phyloP scores from a whole-genome alignment of 495 filamentous ascomycete genomes.

The Pyronema domesticum region DNA sequence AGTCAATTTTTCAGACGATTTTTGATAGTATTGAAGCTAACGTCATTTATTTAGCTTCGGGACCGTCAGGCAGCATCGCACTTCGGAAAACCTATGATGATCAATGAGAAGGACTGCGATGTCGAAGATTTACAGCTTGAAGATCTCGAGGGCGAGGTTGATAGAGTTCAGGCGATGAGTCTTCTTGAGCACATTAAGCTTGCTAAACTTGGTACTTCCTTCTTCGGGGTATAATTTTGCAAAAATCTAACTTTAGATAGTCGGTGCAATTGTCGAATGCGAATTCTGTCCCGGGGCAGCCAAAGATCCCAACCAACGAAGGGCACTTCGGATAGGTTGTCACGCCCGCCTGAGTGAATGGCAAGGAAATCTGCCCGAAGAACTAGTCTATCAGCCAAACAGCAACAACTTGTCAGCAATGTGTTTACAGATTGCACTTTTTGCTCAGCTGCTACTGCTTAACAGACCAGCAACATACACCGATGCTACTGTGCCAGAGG shows the following conservation, averaged over 20 bases:
- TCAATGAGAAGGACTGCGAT: conserved; percentile 11
- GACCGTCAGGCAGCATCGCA: conserved; percentile 8
- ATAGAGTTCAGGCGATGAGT: conserved; percentile 4
- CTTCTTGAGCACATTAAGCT: conserved; percentile 5
- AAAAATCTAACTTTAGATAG: conserved; percentile 1
- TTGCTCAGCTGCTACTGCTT: conserved; percentile 4
- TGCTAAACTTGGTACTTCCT: conserved; percentile 4
- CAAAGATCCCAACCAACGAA: not conserved
- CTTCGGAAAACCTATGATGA: conserved; percentile 13
- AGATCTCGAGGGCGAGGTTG: conserved; percentile 7
- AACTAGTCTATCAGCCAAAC: conserved; percentile 1
- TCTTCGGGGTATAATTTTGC: not conserved
- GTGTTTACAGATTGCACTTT: conserved; percentile 1
- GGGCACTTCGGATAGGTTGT: not conserved
- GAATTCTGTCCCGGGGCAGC: conserved; percentile 5
- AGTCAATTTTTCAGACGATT: not conserved
- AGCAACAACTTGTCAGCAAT: conserved; percentile 1
- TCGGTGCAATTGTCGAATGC: not conserved
- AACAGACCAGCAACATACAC: conserved; percentile 3
- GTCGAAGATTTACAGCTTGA: conserved; percentile 8
- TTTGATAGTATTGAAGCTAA: not conserved
- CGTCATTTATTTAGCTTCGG: not conserved
- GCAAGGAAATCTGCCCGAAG: not conserved
- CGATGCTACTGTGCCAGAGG: conserved; percentile 2
- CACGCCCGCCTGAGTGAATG: conserved; percentile 1